phyloP scores from a whole-genome alignment of 2,329 filamentous ascomycete species.

The Blastomyces parvus region DNA sequence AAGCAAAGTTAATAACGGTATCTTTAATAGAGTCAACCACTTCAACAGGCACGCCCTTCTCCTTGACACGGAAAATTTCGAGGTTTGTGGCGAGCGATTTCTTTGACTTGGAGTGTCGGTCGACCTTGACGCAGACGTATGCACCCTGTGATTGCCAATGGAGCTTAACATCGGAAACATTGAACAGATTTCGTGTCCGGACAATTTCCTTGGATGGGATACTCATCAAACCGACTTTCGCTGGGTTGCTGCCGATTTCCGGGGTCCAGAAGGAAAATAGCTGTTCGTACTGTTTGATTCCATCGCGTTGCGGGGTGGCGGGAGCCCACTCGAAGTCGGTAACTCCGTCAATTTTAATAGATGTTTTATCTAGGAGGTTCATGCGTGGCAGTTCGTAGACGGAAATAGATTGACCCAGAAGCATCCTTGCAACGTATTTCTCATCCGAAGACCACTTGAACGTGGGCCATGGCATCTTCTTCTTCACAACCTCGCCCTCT shows the following conservation, averaged over 20 bases:
- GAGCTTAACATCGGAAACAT: slow-evolving; percentile 91
- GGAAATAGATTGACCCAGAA: slow-evolving; percentile 77
- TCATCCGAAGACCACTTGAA: slow-evolving; percentile 99
- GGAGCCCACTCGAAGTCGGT: slow-evolving; percentile 98
- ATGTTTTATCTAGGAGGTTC: slow-evolving; percentile 81
- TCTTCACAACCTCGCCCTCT: slow-evolving; percentile 61
- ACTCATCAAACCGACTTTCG: slow-evolving; percentile 93
- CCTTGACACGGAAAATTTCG: slow-evolving; percentile 93
- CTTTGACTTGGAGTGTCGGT: slow-evolving; percentile 97
- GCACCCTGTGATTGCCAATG: slow-evolving; percentile 96
- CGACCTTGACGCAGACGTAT: slow-evolving; percentile 97
- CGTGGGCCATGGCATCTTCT: slow-evolving; percentile 94
- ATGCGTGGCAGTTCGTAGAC: slow-evolving; percentile 84
- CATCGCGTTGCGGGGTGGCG: slow-evolving; percentile 67
- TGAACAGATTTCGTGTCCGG: slow-evolving; percentile 92
- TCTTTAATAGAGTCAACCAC: slow-evolving; percentile 97
- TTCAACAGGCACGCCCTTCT: slow-evolving; percentile 97
- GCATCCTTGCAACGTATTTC: slow-evolving; percentile 90
- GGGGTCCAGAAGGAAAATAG: slow-evolving; percentile 98
- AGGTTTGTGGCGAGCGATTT: slow-evolving; percentile 95
- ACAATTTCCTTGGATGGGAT: slow-evolving; percentile 91
- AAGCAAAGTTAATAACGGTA: slow-evolving; percentile 98
- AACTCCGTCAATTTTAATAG: slow-evolving; percentile 92
- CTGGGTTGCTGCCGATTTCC: slow-evolving; percentile 94
- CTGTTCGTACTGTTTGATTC: slow-evolving; percentile 87